These are phyloP conservation scores for Beauveria asiatica DNA, from an alignment of 2,329 filamentous ascomycete genomes.

Conservation along the genomic window DNA sequence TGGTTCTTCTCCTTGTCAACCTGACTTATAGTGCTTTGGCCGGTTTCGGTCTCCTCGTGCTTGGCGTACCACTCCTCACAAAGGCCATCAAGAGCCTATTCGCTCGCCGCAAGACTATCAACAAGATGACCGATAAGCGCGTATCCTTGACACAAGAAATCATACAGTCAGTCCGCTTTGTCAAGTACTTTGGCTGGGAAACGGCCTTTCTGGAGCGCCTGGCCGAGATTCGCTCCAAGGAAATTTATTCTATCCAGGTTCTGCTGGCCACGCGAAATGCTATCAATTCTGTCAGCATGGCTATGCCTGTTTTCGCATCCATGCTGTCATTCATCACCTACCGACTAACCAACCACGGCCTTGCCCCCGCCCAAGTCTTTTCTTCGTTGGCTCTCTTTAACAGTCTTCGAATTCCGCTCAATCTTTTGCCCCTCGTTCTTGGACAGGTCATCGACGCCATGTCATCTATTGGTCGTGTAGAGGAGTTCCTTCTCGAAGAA, in stretches of 20 bases:
- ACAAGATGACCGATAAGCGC: constrained; percentile 87
- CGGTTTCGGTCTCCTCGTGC: constrained; percentile 72
- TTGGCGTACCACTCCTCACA: constrained; percentile 71
- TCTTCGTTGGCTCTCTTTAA: constrained; percentile 94
- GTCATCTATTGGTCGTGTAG: constrained; percentile 74
- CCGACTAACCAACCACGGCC: constrained; percentile 54
- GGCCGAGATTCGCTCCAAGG: constrained; percentile 61
- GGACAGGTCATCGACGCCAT: constrained; percentile 86
- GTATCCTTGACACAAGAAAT: constrained; percentile 91
- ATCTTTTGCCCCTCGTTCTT: constrained; percentile 78
- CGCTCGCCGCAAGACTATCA: constrained; percentile 67
- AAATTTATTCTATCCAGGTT: constrained; percentile 78
- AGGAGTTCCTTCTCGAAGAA: constrained; percentile 81
- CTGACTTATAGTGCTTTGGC: constrained; percentile 82
- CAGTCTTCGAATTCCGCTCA: constrained; percentile 79
- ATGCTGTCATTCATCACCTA: constrained; percentile 92
- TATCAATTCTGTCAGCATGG: constrained; percentile 76
- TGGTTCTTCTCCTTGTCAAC: constrained; percentile 76
- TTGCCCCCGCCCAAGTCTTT: constrained; percentile 74
- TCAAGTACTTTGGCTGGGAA: constrained; percentile 97
- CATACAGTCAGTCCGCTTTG: constrained; percentile 80
- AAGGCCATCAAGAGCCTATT: constrained; percentile 71
- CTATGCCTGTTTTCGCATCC: constrained; percentile 85
- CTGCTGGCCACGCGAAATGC: constrained; percentile 76
- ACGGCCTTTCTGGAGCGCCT: constrained; percentile 73